Conservation (phyloP, 106 monocot species). For the Dactylorhiza incarnata region DNA sequence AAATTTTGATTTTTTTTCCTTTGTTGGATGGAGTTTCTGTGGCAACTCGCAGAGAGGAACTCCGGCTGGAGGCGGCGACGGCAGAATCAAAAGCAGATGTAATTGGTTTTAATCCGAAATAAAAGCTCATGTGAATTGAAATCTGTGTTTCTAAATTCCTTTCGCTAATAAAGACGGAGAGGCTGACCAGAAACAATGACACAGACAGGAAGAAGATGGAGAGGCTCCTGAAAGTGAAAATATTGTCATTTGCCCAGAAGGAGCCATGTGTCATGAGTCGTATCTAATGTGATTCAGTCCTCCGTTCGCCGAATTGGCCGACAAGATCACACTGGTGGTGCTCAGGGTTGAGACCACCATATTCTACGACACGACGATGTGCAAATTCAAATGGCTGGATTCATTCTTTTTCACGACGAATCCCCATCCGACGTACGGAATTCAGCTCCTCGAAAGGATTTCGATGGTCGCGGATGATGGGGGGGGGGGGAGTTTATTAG, state of each 20-base stretch:
- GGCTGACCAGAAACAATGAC: constrained; percentile 43
- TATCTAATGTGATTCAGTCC: constrained; percentile 75
- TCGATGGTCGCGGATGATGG: constrained; percentile 13
- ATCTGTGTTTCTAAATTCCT: constrained; percentile 30
- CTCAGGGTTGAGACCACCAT: constrained; percentile 21
- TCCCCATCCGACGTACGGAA: constrained; percentile 32
- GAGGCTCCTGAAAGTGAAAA: constrained; percentile 17
- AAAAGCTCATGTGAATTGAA: too few relatives aligned
- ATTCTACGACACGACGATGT: constrained; percentile 72
- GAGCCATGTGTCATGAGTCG: constrained; percentile 60
- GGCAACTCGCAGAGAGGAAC: too few relatives aligned
- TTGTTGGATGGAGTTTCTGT: too few relatives aligned
- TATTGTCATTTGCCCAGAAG: constrained; percentile 63
- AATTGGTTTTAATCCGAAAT: too few relatives aligned
- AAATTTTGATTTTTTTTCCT: too few relatives aligned
- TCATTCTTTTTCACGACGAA: constrained; percentile 59
- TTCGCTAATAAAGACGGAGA: constrained; percentile 40
- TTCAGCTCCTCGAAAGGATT: constrained; percentile 32
- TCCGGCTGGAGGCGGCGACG: too few relatives aligned
- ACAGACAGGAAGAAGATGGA: constrained; percentile 39
- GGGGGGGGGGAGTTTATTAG: too few relatives aligned
- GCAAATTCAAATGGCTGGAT: constrained; percentile 53
- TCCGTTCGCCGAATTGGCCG: constrained; percentile 52
- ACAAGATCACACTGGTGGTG: constrained; percentile 49
- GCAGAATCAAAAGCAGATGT: too few relatives aligned